Conservation (phyloP, 345 rosid species). For the Passiflora organensis region DNA sequence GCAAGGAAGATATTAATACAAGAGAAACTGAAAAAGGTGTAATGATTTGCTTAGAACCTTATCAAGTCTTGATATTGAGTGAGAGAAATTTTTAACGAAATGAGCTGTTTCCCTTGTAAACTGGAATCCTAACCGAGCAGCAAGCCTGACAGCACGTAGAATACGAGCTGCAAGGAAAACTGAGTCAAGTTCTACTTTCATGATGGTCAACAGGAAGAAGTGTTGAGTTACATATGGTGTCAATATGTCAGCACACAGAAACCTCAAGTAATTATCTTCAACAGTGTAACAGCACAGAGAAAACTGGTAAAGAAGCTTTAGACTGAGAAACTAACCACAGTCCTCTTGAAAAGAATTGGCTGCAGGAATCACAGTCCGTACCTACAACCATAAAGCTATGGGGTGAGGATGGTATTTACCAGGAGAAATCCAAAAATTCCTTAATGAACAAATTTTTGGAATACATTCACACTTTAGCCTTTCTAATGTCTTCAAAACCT, state of each 20-base stretch:
- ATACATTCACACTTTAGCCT: slow-evolving; percentile 87
- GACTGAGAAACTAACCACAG: slow-evolving; percentile 20
- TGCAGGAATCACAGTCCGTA: slow-evolving; percentile 58
- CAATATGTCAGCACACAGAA: neutral
- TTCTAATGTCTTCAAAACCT: slow-evolving; percentile 83
- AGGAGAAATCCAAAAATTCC: slow-evolving; percentile 15
- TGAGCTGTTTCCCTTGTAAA: slow-evolving; percentile 81
- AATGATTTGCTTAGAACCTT: slow-evolving; percentile 39
- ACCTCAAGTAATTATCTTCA: neutral
- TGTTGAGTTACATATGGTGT: neutral
- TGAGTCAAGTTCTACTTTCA: slow-evolving; percentile 1
- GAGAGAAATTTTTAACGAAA: slow-evolving; percentile 52
- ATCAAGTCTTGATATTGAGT: slow-evolving; percentile 57
- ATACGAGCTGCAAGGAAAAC: slow-evolving; percentile 67
- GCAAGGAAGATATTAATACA: slow-evolving; percentile 1
- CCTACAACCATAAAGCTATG: slow-evolving; percentile 29
- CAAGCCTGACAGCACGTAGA: slow-evolving; percentile 67
- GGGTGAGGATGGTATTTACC: slow-evolving; percentile 7
- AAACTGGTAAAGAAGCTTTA: neutral
- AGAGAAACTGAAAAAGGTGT: slow-evolving; percentile 6
- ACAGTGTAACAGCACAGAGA: neutral
- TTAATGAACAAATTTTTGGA: slow-evolving; percentile 26
- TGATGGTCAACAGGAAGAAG: slow-evolving; percentile 1
- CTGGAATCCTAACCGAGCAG: slow-evolving; percentile 70
- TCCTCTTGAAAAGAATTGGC: slow-evolving; percentile 55